These are phyloP conservation scores for Zangia roseola DNA, from an alignment of 768 basidiomycete species.

Conservation along the genomic window DNA sequence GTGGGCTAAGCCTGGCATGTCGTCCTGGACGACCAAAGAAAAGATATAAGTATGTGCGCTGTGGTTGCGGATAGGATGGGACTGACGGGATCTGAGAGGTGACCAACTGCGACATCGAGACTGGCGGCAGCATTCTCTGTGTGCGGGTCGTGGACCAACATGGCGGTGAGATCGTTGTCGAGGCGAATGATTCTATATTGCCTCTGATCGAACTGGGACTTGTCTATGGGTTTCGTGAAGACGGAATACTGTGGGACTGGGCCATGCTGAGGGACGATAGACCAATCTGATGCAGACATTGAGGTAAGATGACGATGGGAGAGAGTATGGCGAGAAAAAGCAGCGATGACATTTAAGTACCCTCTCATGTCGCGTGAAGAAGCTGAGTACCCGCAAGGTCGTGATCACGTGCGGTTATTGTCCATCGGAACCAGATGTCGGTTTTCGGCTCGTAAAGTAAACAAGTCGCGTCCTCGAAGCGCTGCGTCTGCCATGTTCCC, in stretches of 20 bases:
- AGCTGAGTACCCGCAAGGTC: constrained; percentile 16
- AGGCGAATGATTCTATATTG: constrained; percentile 80
- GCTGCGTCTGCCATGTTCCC: constrained; percentile 11
- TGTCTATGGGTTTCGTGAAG: constrained; percentile 61
- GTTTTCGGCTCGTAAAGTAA: too few relatives aligned
- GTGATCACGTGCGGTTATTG: constrained; percentile 15
- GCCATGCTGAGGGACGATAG: constrained; percentile 7
- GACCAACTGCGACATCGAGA: constrained; percentile 92
- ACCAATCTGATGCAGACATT: constrained; percentile 27
- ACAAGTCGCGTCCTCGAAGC: constrained; percentile 2
- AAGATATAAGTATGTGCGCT: background rate
- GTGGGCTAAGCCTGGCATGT: constrained; percentile 91
- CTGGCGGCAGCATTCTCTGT: constrained; percentile 95
- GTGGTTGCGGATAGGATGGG: background rate
- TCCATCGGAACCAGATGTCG: too few relatives aligned
- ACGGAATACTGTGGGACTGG: constrained; percentile 46
- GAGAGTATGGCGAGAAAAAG: too few relatives aligned
- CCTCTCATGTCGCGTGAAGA: background rate
- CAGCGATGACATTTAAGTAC: too few relatives aligned
- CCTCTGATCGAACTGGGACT: constrained; percentile 76
- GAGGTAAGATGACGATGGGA: constrained; percentile 16
- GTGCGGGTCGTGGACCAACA: constrained; percentile 77
- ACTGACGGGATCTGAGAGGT: constrained; percentile 87
- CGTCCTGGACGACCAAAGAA: constrained; percentile 50
- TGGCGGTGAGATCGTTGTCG: constrained; percentile 86